phyloP scores from a whole-genome alignment of 2,329 filamentous ascomycete species.

The Chaetomiaceae sp. region DNA sequence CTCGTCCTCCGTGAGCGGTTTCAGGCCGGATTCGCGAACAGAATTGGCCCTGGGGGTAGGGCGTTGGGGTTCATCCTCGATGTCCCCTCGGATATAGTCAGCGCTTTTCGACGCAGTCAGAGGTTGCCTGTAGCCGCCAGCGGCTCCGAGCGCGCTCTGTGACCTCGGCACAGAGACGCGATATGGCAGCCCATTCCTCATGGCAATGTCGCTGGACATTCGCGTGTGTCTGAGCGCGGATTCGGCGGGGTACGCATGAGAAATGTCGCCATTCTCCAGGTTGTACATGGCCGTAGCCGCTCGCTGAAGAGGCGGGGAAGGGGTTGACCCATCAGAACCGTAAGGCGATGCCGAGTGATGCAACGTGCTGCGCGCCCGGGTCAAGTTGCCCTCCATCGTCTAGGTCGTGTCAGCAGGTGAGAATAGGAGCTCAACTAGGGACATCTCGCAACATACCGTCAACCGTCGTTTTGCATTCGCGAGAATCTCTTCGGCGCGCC shows the following conservation, averaged over 20 bases:
- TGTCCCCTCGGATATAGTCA: slow-evolving; percentile 33
- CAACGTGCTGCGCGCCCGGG: slow-evolving; percentile 63
- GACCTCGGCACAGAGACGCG: slow-evolving; percentile 48
- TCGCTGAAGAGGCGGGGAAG: slow-evolving; percentile 44
- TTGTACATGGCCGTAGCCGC: slow-evolving; percentile 33
- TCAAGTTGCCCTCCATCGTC: slow-evolving; percentile 92
- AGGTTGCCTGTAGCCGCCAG: slow-evolving; percentile 51
- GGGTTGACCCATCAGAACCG: slow-evolving; percentile 45
- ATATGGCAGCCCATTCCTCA: slow-evolving; percentile 40
- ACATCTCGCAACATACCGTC: slow-evolving; percentile 55
- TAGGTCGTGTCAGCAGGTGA: slow-evolving; percentile 31
- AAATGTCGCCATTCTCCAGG: slow-evolving; percentile 24
- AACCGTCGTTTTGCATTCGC: slow-evolving; percentile 87
- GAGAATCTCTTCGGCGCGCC: slow-evolving; percentile 81
- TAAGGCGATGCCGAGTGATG: slow-evolving; percentile 56
- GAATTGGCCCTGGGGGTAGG: slow-evolving; percentile 35
- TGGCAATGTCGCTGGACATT: slow-evolving; percentile 55
- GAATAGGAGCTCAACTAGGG: background rate
- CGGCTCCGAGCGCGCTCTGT: slow-evolving; percentile 56
- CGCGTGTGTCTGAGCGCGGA: slow-evolving; percentile 47
- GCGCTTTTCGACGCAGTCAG: slow-evolving; percentile 39
- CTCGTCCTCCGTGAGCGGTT: slow-evolving; percentile 51
- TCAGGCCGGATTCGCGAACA: slow-evolving; percentile 39
- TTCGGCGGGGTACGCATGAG: slow-evolving; percentile 11
- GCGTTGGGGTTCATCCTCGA: slow-evolving; percentile 28